phyloP scores from a whole-genome alignment of 371 early-diverging fungal genomes.

The Apophysomyces variabilis region DNA sequence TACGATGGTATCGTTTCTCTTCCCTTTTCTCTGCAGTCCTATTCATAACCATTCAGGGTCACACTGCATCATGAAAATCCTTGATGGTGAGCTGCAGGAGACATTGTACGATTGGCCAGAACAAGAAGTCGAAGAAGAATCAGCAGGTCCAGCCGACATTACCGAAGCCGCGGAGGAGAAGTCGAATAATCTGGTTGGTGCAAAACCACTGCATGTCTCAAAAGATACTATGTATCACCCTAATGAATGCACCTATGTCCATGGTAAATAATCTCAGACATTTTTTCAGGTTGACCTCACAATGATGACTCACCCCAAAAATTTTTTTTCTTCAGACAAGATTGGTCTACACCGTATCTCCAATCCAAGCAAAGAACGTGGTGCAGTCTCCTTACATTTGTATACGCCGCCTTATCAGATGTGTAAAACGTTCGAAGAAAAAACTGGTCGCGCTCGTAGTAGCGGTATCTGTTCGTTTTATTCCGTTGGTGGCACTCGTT shows the following conservation, averaged over 20 bases:
- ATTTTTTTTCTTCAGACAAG: conserved; percentile 53
- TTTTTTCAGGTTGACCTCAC: conserved; percentile 11
- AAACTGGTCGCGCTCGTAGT: conserved; percentile 69
- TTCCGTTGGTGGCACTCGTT: conserved; percentile 60
- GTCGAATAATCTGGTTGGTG: neutral
- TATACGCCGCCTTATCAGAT: conserved; percentile 90
- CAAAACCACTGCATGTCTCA: conserved; percentile 30
- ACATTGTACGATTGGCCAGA: conserved; percentile 81
- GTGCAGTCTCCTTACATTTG: conserved; percentile 88
- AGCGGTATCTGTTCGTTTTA: conserved; percentile 76
- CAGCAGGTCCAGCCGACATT: conserved; percentile 20
- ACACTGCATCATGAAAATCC: conserved; percentile 94
- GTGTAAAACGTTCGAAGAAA: conserved; percentile 86
- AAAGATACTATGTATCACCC: conserved; percentile 50
- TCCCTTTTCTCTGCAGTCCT: conserved; percentile 59
- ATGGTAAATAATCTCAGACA: conserved; percentile 54
- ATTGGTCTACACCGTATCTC: conserved; percentile 89
- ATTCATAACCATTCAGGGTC: conserved; percentile 94
- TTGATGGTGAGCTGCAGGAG: conserved; percentile 86
- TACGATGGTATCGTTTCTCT: neutral
- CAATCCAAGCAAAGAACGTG: conserved; percentile 64
- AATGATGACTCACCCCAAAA: neutral
- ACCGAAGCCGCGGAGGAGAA: conserved; percentile 31
- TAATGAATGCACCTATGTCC: conserved; percentile 88
- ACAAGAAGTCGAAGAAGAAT: conserved; percentile 25